A percentile compares a stretch with the other conserved stretches of the same genome.
These are phyloP conservation scores for Pythium inflatum DNA, from an alignment of 352 stramenopile species.

Conservation along the genomic window DNA sequence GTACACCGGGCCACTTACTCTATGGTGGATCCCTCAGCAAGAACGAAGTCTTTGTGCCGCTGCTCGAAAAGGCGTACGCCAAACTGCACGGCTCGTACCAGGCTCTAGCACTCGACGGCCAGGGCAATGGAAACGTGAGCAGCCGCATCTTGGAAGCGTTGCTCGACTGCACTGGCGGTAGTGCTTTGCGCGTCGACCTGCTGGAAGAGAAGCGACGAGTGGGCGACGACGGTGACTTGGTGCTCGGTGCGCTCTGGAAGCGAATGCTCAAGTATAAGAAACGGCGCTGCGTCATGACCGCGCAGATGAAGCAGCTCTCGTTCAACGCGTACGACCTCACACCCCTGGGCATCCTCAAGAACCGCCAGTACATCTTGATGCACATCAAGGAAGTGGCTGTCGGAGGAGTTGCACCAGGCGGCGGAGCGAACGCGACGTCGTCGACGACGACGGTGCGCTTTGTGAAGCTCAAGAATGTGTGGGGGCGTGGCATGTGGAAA, in stretches of 20 bases:
- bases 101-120: slow-evolving; percentile 44
- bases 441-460: slow-evolving; percentile 51
- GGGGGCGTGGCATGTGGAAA: slow-evolving; percentile 77
- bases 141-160: slow-evolving; percentile 82
- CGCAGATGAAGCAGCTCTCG: slow-evolving; percentile 69
- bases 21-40: slow-evolving; percentile 77
- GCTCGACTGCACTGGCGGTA: slow-evolving; percentile 88
- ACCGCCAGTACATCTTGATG: slow-evolving; percentile 76
- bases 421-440: not conserved
- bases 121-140: slow-evolving; percentile 47
- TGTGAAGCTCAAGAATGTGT: slow-evolving; percentile 85
- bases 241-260: slow-evolving; percentile 57
- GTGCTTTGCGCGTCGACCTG: slow-evolving; percentile 76
- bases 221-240: slow-evolving; percentile 35
- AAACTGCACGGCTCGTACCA: slow-evolving; percentile 88
- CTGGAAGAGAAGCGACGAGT: slow-evolving; percentile 41
- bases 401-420: not conserved
- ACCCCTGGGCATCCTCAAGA: slow-evolving; percentile 70
- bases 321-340: slow-evolving; percentile 70
- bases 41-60: slow-evolving; percentile 87
- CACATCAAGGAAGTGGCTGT: slow-evolving; percentile 64
- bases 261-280: slow-evolving; percentile 62
- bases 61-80: slow-evolving; percentile 91
- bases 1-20: slow-evolving; percentile 50
- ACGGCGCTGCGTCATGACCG: slow-evolving; percentile 66